Evolutionary conservation across 2,329 filamentous ascomycete genomes (phyloP), one percentile per base, ranked within the genome.

Genomic region (Elsinoe fawcettii): DNA sequence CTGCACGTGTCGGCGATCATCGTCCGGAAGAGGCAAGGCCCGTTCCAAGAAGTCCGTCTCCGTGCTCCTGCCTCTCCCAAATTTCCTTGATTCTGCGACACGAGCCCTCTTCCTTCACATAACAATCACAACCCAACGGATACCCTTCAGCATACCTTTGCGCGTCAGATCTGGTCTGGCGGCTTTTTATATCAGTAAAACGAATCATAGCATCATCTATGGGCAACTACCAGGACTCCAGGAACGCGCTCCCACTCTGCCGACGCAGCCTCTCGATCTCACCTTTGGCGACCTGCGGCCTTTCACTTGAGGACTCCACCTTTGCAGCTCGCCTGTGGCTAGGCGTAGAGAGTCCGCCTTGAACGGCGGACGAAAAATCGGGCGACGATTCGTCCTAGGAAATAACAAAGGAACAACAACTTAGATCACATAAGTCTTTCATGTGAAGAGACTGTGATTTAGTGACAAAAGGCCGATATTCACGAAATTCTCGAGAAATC

Each of bases 321-420:
- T 77, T 77, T 64, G 74, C 71, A n/a, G 67, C 70, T 49, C 67
- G 76, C 68, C 65, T 75, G 59, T 76, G 75, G 73, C 70, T 77
- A 76, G 57, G 39, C 27, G 74, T 70, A 66, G 66, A 64, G 62
- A 69, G 76, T 77, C 76, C 76, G 74, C 75, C 75, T 73, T 78
- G 74, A 78, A 67, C 62, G 75, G 75, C 75, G 76, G 76, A 77
- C 75, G 75, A 75, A 77, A 77, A 73, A 66, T 64, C 66, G 58
- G 47, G 47, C 36, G 46, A 54, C 59, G 54, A 49, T 36, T 49
- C 41, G 54, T 56, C 43, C 41, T 20, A 36, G 44, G 39, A 12
- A 3, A 36, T 46, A 7, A 3, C 18, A 41, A 16, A 62, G 27
- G 27, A 30, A 30, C 5, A 30, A 30, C 27, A 30, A 30, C 9